Percentiles rank a stretch among this genome's conserved stretches.
Evolutionary conservation across 805 yeast genomes (phyloP).

Genomic region (Candida lessepsii): DNA sequence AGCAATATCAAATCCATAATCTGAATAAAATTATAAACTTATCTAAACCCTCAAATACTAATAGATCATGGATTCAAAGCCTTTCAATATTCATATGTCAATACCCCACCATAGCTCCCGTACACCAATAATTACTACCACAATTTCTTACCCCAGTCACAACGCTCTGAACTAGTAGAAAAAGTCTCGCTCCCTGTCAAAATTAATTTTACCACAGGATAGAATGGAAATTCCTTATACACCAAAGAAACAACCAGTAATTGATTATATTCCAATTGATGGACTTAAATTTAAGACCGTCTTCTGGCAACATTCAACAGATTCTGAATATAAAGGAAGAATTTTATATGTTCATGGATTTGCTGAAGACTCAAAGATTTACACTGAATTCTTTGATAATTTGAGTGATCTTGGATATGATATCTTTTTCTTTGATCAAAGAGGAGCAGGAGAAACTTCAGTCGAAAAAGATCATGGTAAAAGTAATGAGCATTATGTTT

Average conservation of each 20-base stretch:
- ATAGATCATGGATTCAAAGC: no score
- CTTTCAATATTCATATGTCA: no score
- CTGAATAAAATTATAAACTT: no score
- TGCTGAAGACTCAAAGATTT: slow-evolving; percentile 53
- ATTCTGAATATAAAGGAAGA: slow-evolving; percentile 48
- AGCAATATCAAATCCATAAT: no score
- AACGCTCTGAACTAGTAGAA: no score
- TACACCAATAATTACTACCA: no score
- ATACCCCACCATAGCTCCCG: no score
- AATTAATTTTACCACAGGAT: no score
- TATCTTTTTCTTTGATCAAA: slow-evolving; percentile 66
- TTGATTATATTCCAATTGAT: slow-evolving; percentile 31
- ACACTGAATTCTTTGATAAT: slow-evolving; percentile 53
- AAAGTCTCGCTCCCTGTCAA: not conserved
- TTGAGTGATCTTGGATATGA: slow-evolving; percentile 58
- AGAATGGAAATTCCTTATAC: slow-evolving; percentile 28
- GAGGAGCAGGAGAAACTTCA: slow-evolving; percentile 72
- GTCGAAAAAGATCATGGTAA: slow-evolving; percentile 52
- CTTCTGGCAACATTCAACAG: slow-evolving; percentile 34
- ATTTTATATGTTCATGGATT: slow-evolving; percentile 70
- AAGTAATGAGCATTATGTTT: slow-evolving; percentile 56
- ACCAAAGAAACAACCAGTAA: slow-evolving; percentile 29
- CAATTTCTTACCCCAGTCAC: no score
- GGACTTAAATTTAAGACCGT: slow-evolving; percentile 43
- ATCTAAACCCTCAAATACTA: no score